Base-by-base conservation (phyloP, 306 rosid species). In the Dalbergia cultrata region DNA sequence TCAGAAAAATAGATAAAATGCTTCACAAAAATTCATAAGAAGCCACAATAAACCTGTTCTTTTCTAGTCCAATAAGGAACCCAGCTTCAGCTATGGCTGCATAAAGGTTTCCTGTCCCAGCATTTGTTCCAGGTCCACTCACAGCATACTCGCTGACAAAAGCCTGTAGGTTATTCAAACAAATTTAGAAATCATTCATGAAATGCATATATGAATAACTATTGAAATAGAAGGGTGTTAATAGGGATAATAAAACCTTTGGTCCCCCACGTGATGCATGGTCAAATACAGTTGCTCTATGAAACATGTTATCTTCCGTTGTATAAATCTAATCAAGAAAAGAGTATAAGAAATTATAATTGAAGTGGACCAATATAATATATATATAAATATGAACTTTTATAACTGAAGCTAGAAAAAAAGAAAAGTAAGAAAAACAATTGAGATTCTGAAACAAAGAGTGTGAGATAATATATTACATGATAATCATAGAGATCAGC, bases 141-240 rank as follows among this genome's bases (percentile, higher is more conserved):
- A 95, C 98, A 16, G 99, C 99, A 85, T 95, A 95, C 83, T 95
- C 99, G 53, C 99, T 95, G 19, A 95, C 96, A 83, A 95, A 95
- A 78, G 98, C 99, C 99, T 95, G 86, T 69, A 53, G 62, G 82
- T 54, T 22, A 67, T 58, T 33, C 44, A 65, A 80, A 82, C 35
- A 21, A 53, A 70, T 47, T 84, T n/a, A 76, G 54, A 33, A 74
- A 11, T 37, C 52, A 39, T 44, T 19, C 5, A 22, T 21, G 54
- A 37, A 74, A 64, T 47, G 66, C 21, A 69, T 16, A 76, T 62
- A 34, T 75, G 56, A 52, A 37, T 50, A 79, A 67, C 44, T 17
- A 21, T 45, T 39, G 50, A 63, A 72, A 60, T 17, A 76, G 21
- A 67, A 13, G 70, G 56, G 74, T 8, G 60, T 60, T 57, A 34